Conservation (phyloP, 2,329 filamentous ascomycete species). For the Penicillium sp. region DNA sequence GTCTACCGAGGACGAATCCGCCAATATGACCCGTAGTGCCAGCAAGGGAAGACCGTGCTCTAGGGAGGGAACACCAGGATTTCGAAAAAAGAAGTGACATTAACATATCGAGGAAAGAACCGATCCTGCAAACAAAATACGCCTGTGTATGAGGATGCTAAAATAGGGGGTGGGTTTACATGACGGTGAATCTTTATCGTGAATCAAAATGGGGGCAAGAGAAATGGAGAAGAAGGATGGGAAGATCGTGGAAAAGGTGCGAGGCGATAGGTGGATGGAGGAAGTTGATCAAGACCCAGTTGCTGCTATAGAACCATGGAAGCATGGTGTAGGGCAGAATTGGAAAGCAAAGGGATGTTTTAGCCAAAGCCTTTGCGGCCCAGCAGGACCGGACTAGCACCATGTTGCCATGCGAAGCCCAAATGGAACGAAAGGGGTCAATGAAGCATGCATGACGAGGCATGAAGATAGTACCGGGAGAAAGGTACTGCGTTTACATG, state of each 20-base stretch:
- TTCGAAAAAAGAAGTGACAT: constrained; percentile 24
- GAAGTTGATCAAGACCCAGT: constrained; percentile 15
- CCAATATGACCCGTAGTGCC: constrained; percentile 18
- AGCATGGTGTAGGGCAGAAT: neutral
- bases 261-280: constrained; percentile 12
- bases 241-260: constrained; percentile 25
- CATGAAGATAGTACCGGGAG: neutral
- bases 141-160: constrained; percentile 49
- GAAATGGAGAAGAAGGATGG: constrained; percentile 16
- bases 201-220: constrained; percentile 34
- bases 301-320: neutral
- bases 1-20: constrained; percentile 9
- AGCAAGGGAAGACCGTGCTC: constrained; percentile 14
- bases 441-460: constrained; percentile 1
- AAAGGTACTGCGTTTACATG: constrained; percentile 57
- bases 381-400: neutral
- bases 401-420: neutral
- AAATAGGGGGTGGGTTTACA: constrained; percentile 44
- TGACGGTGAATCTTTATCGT: constrained; percentile 55
- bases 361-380: neutral
- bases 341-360: neutral
- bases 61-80: constrained; percentile 16
- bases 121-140: constrained; percentile 40
- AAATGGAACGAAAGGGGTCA: neutral
- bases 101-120: constrained; percentile 32